Conservation (phyloP, 2,329 filamentous ascomycete species). For the Stachybotrys elegans region DNA sequence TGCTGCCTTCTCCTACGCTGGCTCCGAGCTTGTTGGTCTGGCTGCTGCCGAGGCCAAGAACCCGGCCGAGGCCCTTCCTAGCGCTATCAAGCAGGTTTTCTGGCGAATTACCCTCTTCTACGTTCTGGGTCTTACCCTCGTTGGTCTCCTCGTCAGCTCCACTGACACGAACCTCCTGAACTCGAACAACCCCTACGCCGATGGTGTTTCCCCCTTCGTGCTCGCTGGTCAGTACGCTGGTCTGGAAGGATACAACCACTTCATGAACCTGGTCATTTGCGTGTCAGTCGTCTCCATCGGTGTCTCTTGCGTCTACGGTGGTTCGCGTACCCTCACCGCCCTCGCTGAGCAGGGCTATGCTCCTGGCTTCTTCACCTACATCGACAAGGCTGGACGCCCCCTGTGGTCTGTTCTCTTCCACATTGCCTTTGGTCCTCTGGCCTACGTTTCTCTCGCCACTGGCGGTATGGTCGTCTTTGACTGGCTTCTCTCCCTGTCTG, state of each 20-base stretch:
- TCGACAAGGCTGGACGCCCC: slow-evolving; percentile 49
- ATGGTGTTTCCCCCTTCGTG: slow-evolving; percentile 44
- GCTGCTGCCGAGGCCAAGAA: slow-evolving; percentile 65
- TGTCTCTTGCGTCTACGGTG: slow-evolving; percentile 49
- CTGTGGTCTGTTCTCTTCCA: slow-evolving; percentile 39
- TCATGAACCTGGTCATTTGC: slow-evolving; percentile 51
- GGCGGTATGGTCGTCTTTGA: slow-evolving; percentile 50
- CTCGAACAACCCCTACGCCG: slow-evolving; percentile 17
- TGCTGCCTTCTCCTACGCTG: slow-evolving; percentile 63
- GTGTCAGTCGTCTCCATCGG: slow-evolving; percentile 50
- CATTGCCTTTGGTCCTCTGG: slow-evolving; percentile 42
- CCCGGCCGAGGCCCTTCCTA: slow-evolving; percentile 66
- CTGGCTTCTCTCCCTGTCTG: slow-evolving; percentile 61
- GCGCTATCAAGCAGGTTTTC: slow-evolving; percentile 71
- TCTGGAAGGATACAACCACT: slow-evolving; percentile 40
- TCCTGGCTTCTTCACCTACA: slow-evolving; percentile 47
- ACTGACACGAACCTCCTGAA: slow-evolving; percentile 38
- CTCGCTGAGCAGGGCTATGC: slow-evolving; percentile 52
- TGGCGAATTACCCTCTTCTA: slow-evolving; percentile 50
- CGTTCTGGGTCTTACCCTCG: slow-evolving; percentile 42
- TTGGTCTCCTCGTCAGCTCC: slow-evolving; percentile 39
- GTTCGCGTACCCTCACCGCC: slow-evolving; percentile 51
- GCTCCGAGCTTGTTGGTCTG: slow-evolving; percentile 65
- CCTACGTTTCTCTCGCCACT: slow-evolving; percentile 39
- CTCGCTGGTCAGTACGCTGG: slow-evolving; percentile 42